Percentiles rank a stretch among this genome's conserved stretches.
Evolutionary conservation across 768 basidiomycete species (phyloP).

Genomic region (Russula lepida): DNA sequence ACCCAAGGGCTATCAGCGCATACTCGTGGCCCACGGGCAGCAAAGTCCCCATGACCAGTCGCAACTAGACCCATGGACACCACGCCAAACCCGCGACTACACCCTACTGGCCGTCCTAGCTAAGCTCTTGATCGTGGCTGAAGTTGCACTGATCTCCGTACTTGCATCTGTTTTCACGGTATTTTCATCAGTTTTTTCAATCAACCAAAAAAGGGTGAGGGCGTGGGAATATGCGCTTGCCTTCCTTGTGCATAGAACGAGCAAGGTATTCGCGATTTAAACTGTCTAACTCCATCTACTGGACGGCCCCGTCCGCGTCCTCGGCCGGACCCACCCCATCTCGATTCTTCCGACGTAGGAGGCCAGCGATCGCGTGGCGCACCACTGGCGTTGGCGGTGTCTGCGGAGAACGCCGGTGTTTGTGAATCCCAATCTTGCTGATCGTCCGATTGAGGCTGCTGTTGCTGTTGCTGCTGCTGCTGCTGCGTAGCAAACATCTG

Average conservation of each 20-base stretch:
- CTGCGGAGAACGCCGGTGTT: conserved; percentile 19
- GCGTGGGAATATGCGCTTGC: conserved; percentile 61
- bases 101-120: background rate
- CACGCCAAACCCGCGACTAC: background rate
- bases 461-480: conserved; percentile 2
- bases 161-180: conserved; percentile 63
- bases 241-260: conserved; percentile 87
- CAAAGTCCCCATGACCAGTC: background rate
- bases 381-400: conserved; percentile 16
- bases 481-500: conserved; percentile 24
- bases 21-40: background rate
- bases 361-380: conserved; percentile 27
- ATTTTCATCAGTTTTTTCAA: conserved; percentile 10
- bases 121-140: conserved; percentile 45
- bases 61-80: background rate
- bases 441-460: conserved; percentile 4
- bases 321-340: conserved; percentile 26
- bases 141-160: conserved; percentile 86
- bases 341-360: conserved; percentile 41
- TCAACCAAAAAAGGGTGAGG: conserved; percentile 14
- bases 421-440: conserved; percentile 17
- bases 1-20: background rate
- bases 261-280: conserved; percentile 77
- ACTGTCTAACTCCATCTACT: conserved; percentile 62
- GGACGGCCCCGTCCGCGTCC: conserved; percentile 40